Evolutionary conservation across 768 basidiomycete species (phyloP), one percentile per base, ranked within the genome.

Genomic region (Candolleomyces aberdarensis): DNA sequence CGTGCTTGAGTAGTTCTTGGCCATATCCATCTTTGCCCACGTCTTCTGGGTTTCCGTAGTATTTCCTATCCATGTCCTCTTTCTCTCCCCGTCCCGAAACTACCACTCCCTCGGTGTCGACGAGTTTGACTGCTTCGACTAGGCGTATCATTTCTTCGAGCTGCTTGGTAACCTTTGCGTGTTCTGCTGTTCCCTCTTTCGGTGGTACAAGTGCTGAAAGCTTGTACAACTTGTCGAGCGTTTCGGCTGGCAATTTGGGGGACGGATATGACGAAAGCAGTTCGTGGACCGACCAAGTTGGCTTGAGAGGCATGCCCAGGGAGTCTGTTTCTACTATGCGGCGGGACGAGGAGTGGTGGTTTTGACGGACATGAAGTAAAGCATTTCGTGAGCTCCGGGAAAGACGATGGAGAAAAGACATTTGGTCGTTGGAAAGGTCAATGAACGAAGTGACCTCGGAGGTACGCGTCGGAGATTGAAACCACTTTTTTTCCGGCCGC

Each of bases 281-380:
- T 52, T 87, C 76, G 66, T 86, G 80, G 51, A 94, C 87, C 57
- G 92, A 94, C 92, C 92, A 94, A 0, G 88, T 87, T 20, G 92
- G 87, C 49, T 74, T 71, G 0, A 78, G 60, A 5, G 92, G 92
- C 59, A 93, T 83, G 17, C 86, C 87, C 59, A 75, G 83, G 5
- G 79, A 71, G 65, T 92, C 90, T 1, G 80, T 80, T 55, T 74
- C 67, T 44, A 65, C 63, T 9, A 54, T 57, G 26, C 49, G 39
- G 60, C 62, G 44, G 39, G 57, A 54, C 46, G 63, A 54, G 60
- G 49, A n/a, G 11, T 41, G 58, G 29, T 40, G 58, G 29, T 40
- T 43, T 19, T 20, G 31, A 29, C 59, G 54, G 40, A 6, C 9
- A 40, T 32, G 39, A 15, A n/a, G 31, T 5, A 11, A 17, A 46